These are phyloP conservation scores for Cladophialophora exuberans DNA, from an alignment of 2,329 filamentous ascomycete species.

Conservation along the genomic window DNA sequence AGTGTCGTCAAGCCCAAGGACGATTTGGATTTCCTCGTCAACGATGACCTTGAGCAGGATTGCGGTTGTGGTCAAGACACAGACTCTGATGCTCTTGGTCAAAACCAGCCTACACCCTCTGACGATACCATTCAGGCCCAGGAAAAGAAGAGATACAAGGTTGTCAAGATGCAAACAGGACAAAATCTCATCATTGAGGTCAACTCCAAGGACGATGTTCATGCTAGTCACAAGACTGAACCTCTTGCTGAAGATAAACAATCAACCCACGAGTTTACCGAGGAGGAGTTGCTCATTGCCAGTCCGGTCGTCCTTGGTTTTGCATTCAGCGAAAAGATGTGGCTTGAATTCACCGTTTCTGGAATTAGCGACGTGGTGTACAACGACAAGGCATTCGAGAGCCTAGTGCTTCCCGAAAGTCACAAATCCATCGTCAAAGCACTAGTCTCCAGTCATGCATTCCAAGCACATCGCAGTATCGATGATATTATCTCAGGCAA, in stretches of 20 bases:
- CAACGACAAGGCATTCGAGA: constrained; percentile 82
- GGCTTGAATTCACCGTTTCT: constrained; percentile 84
- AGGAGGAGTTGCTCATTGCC: constrained; percentile 82
- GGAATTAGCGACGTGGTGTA: constrained; percentile 79
- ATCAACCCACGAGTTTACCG: constrained; percentile 63
- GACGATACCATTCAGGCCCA: constrained; percentile 40
- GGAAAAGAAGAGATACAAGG: constrained; percentile 56
- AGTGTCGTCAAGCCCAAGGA: constrained; percentile 75
- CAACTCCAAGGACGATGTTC: constrained; percentile 58
- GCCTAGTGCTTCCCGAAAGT: constrained; percentile 69
- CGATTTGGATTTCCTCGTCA: constrained; percentile 48
- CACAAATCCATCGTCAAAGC: constrained; percentile 75
- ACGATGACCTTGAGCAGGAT: constrained; percentile 39
- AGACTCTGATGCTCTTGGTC: constrained; percentile 39
- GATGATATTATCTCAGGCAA: constrained; percentile 84
- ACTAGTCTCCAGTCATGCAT: constrained; percentile 81
- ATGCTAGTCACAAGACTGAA: constrained; percentile 56
- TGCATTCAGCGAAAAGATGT: constrained; percentile 83
- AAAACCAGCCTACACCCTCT: constrained; percentile 39
- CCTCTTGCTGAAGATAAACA: constrained; percentile 56
- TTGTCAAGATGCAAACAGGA: constrained; percentile 58
- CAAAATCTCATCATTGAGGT: constrained; percentile 57
- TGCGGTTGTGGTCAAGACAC: constrained; percentile 38
- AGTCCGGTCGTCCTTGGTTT: constrained; percentile 86
- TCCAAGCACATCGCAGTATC: constrained; percentile 77